Conservation (phyloP, 768 basidiomycete genomes). For the Suillus lakei region DNA sequence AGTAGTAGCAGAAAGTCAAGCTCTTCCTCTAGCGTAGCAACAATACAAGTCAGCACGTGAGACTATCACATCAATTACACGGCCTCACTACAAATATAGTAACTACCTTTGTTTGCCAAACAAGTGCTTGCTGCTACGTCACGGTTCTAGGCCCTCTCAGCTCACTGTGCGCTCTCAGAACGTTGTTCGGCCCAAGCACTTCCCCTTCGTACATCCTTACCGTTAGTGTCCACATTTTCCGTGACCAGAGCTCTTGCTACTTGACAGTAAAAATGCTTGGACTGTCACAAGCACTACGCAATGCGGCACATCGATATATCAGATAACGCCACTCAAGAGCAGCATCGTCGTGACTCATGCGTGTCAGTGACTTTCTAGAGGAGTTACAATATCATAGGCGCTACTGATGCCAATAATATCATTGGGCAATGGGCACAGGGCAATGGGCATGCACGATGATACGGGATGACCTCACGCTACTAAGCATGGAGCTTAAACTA, state of each 20-base stretch:
- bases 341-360: background rate
- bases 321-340: background rate
- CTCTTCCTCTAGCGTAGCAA: background rate
- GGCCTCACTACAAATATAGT: no score
- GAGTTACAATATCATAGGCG: background rate
- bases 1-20: background rate
- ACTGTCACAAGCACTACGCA: background rate
- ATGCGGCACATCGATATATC: no score
- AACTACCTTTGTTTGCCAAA: constrained; percentile 6
- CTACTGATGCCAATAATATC: background rate
- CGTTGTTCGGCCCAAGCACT: background rate
- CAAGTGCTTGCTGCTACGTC: no score
- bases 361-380: background rate
- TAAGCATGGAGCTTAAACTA: background rate
- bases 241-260: background rate
- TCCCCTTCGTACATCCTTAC: background rate
- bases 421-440: background rate
- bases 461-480: background rate
- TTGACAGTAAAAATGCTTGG: background rate
- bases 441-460: background rate
- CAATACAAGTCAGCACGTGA: constrained; percentile 1
- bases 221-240: background rate
- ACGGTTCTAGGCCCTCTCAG: background rate
- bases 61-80: no score
- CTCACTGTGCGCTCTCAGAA: no score